phyloP scores from a whole-genome alignment of 768 basidiomycete genomes.

The Termitomyces sp. region DNA sequence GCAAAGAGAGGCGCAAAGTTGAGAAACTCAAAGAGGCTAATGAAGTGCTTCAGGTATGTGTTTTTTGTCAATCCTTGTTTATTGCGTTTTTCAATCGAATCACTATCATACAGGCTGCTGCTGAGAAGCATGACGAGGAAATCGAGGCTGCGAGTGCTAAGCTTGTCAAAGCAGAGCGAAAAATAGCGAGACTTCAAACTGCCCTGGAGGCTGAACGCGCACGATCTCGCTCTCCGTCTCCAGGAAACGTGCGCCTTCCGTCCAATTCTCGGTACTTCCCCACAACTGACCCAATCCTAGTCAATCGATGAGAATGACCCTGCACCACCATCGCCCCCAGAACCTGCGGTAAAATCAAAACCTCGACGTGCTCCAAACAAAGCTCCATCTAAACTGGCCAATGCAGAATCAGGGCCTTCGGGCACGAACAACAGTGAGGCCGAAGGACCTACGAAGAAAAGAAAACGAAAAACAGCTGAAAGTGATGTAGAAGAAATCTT shows the following conservation, averaged over 20 bases:
- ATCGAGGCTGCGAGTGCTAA: constrained; percentile 27
- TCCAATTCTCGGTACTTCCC: neutral
- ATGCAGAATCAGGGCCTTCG: constrained; percentile 11
- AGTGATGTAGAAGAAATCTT: constrained; percentile 15
- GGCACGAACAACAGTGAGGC: neutral
- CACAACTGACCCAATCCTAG: neutral
- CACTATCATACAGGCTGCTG: constrained; percentile 27
- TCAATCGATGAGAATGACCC: constrained; percentile 3
- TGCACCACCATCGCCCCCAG: constrained; percentile 1
- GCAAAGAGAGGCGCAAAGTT: constrained; percentile 36
- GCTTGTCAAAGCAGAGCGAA: constrained; percentile 32
- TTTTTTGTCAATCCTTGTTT: neutral
- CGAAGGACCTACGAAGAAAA: constrained; percentile 1
- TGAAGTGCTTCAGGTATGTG: constrained; percentile 40
- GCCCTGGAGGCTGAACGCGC: constrained; percentile 35
- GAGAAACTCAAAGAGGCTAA: constrained; percentile 36
- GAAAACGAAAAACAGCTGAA: constrained; percentile 8
- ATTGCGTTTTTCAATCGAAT: neutral
- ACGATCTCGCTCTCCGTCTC: constrained; percentile 23
- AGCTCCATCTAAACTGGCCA: neutral
- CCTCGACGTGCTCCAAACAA: constrained; percentile 2
- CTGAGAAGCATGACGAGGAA: constrained; percentile 29
- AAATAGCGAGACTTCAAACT: constrained; percentile 37
- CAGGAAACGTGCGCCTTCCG: constrained; percentile 14
- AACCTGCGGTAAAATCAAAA: constrained; percentile 7